Base-by-base conservation (phyloP, 352 stramenopile species). In the Phytopythium ostracodes region DNA sequence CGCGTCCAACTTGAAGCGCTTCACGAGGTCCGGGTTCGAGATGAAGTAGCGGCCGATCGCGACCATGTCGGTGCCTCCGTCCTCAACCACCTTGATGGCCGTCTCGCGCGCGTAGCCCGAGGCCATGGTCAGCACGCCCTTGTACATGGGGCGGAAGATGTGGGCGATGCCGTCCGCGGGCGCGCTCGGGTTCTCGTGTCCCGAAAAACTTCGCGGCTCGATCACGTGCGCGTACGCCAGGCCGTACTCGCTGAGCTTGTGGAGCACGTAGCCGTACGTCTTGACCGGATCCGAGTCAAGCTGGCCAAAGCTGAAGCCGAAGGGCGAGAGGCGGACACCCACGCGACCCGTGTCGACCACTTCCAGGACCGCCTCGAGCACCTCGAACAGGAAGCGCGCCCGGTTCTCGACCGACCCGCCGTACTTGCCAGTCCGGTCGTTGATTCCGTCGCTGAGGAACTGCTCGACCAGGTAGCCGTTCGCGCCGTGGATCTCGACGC, bases 401-500 rank as follows among this genome's bases (percentile, higher is more conserved):
- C 88, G 82, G 67, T 96, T 96, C 59, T 95, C 84, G 18, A 88
- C 59, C 49, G 64, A 84, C 27, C 88, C 88, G 29, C 84, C 88
- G 60, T 96, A 96, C 55, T 76, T 57, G 72, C 96, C 88, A 1
- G 72, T 88, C 49, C 84, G 80, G 18, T 76, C 67, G 73, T 97
- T 97, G 58, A 72, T 67, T 12, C 54, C 71, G 43, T 72, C 68
- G 60, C 88, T 72, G 0, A 97, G 67, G 67, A 96, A 96, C 66
- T 95, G 73, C 64, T 97, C 87, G 43, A 97, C 63, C 47, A 98
- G 63, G 61, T 97, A 98, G 11, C 91, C 91, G 64, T 97, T 94
- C 6, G 86, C 91, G 14, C 38, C 59, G 70, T 96, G 90, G 25
- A 97, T 62, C 59, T 96, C 84, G 14, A 97, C 70, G 38, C 88